Base-by-base conservation (phyloP, 176 grass and related monocot genomes). In the Zea luxurians region DNA sequence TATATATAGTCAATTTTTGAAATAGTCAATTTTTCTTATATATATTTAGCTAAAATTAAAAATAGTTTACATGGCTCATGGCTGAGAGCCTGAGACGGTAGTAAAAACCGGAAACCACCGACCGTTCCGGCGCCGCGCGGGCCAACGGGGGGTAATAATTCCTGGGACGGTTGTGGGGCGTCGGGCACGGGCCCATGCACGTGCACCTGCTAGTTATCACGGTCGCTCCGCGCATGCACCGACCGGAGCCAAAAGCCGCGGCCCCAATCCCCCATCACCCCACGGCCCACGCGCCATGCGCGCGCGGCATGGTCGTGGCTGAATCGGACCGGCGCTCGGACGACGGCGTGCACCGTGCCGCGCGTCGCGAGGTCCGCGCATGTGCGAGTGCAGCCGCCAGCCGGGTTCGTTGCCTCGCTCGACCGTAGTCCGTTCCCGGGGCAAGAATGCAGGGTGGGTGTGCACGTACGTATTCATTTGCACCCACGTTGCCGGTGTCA, bases 221-320 rank as follows among this genome's bases (percentile, higher is more conserved):
- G 34, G 12, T 27, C 77, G 18, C 61, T 37, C 41, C 76, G 83
- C 41, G 74, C 74, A 48, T 37, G 63, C 54, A 70, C 71, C 71
- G 78, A 53, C 62, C 7, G 84, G 44, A 76, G 54, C 70, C 63
- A 62, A 69, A 60, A 53, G 49, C 43, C 43, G 68, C 76, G 18
- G 47, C 42, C 9, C 4, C 2, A 20, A 21, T 2, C 57, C 58
- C 20, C 62, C 65, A 34, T 7, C 72, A 5, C 1, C 44, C 57
- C n/a, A 2, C 49, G 6, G 27, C 27, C 27, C 27, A 27, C 27
- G 27, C 27, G 27, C 61, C 49, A 11, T 13, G 69, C 46, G 37
- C 73, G 54, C 81, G 21, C 71, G 9, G 10, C 63, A 17, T 41
- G 63, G 8, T 8, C 65, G 20, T 20, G 65, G 37, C 7, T 12